Evolutionary conservation across 1,284 basidiomycete genomes (phyloP).

Genomic region (Afroboletus lepidellus): DNA sequence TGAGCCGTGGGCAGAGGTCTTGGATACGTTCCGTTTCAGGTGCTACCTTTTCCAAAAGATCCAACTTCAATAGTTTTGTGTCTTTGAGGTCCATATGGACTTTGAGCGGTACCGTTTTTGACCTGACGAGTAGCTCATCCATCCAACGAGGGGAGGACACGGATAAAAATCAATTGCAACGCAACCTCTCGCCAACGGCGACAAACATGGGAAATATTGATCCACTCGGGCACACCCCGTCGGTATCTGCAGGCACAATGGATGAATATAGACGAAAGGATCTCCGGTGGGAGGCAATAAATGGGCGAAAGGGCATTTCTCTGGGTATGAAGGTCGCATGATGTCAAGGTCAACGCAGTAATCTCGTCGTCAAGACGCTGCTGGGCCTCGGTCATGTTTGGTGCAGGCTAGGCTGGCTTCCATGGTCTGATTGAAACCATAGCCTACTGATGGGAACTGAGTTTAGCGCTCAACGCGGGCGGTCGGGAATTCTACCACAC

Average conservation of each 20-base stretch:
- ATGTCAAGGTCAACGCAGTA: constrained; percentile 27
- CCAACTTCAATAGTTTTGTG: constrained; percentile 10
- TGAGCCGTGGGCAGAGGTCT: constrained; percentile 19
- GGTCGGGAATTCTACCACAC: neutral
- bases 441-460: neutral
- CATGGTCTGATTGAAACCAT: neutral
- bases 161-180: constrained; percentile 24
- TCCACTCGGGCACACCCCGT: constrained; percentile 14
- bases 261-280: constrained; percentile 29
- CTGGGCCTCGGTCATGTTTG: constrained; percentile 5
- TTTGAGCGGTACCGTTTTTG: constrained; percentile 34
- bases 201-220: constrained; percentile 36
- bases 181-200: constrained; percentile 38
- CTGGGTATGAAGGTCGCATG: constrained; percentile 30
- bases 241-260: constrained; percentile 9
- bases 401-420: neutral
- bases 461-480: neutral
- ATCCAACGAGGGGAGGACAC: constrained; percentile 31
- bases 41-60: constrained; percentile 24
- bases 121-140: constrained; percentile 37
- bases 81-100: constrained; percentile 24
- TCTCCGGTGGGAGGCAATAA: constrained; percentile 33
- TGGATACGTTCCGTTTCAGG: constrained; percentile 21
- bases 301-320: constrained; percentile 35
- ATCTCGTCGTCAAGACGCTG: constrained; percentile 36